Evolutionary conservation across 495 filamentous ascomycete genomes (phyloP), one percentile per base, ranked within the genome.

Genomic region (Lasiosphaeriaceae sp.): DNA sequence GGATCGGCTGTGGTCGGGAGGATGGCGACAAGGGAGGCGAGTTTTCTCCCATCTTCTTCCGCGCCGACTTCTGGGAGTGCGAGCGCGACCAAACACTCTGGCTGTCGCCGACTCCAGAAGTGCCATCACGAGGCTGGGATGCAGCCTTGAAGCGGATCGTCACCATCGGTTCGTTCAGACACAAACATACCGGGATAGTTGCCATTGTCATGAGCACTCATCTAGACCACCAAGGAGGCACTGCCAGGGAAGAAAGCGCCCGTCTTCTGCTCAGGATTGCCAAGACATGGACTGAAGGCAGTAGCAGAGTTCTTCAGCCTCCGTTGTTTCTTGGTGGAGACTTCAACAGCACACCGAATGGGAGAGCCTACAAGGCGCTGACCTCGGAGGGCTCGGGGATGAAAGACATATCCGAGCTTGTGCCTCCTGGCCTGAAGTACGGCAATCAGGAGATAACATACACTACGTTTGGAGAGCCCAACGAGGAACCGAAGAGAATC

Each of bases 41-140:
- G 71, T 94, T 90, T 74, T 86, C 81, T 2, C 90, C 91, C 12
- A 88, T 96, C 56, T 76, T 96, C 59, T 97, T 88, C 67, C 81
- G 77, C 20, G 71, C 74, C 2, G 64, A 70, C 2, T 64, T 77
- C 19, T 86, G 82, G 79, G 57, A 71, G 41, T 73, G 83, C 39
- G 47, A 69, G 12, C 66, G 68, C 35, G 63, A 51, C 56, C 61
- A 64, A 57, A 76, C 69, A 12, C 68, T 69, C 46, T 79, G 77
- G 76, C 67, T 80, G 11, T 74, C 71, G 11, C 54, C 61, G 3
- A 79, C 73, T 0, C 76, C 75, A 1, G 70, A 75, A 20, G 21
- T 60, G 26, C 71, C 71, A 19, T 77, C 74, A 0, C 59, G 59
- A 59, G 83, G 87, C 34, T 87, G 84, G 82, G 89, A 90, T 62